phyloP scores from a whole-genome alignment of 257 asterid species.

The Fraxinus americana region DNA sequence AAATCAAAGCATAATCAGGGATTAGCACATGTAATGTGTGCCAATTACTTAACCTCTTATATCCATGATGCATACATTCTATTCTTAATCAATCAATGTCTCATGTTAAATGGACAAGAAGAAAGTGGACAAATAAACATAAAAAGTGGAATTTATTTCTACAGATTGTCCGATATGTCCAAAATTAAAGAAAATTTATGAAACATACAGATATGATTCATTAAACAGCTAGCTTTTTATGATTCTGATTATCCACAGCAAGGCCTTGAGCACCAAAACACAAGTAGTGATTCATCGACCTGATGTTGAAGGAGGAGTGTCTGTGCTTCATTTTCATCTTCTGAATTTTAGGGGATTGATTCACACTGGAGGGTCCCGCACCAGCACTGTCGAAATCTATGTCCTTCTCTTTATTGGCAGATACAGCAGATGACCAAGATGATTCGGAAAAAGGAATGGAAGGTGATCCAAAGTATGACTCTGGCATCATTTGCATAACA shows the following conservation, averaged over 20 bases:
- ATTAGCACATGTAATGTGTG: background rate
- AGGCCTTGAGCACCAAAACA: slow-evolving; percentile 79
- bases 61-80: background rate
- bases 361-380: slow-evolving; percentile 25
- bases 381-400: slow-evolving; percentile 19
- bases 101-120: background rate
- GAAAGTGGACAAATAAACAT: background rate
- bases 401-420: slow-evolving; percentile 31
- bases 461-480: slow-evolving; percentile 47
- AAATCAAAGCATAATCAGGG: background rate
- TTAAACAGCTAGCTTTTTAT: slow-evolving; percentile 21
- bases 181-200: background rate
- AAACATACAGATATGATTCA: slow-evolving; percentile 2
- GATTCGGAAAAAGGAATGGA: slow-evolving; percentile 63
- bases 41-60: background rate
- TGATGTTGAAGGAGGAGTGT: slow-evolving; percentile 51
- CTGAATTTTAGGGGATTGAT: slow-evolving; percentile 34
- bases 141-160: background rate
- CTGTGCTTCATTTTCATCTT: slow-evolving; percentile 43
- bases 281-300: slow-evolving; percentile 65
- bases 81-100: background rate
- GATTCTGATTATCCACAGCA: slow-evolving; percentile 42
- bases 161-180: background rate
- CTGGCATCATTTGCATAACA: slow-evolving; percentile 55
- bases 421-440: slow-evolving; percentile 51